Evolutionary conservation across 345 rosid genomes (phyloP), one percentile per base, ranked within the genome.

Genomic region (Euphorbia peplus): DNA sequence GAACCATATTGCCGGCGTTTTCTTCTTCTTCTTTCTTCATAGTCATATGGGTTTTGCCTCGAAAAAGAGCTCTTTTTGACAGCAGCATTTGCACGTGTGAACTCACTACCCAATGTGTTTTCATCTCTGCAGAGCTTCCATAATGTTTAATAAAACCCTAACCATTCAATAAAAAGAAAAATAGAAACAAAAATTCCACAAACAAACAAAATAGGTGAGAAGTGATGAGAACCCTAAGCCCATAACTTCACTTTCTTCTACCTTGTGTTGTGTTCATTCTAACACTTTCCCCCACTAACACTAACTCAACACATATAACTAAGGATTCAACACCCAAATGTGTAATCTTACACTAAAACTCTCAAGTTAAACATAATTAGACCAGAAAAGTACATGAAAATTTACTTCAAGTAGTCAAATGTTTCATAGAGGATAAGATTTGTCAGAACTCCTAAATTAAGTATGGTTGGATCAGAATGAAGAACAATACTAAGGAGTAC

Each of bases 11-110:
- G 37, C 6, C 4, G 37, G 37, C 6, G 52, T 50, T 50, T n/a
- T 51, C 1, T 22, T 50, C 3, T 25, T 60, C 37, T 32, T 3
- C 4, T 6, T 10, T 52, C 39, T 51, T 22, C 56, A 57, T 48
- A 73, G 54, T 60, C n/a, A n/a, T n/a, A n/a, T n/a, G n/a, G n/a
- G n/a, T 81, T 60, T 56, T 80, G 78, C 90, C 91, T 86, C 83
- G 89, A 76, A 82, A 88, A 88, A 66, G 84, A 86, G 79, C 81
- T 83, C 75, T 80, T 77, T 72, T 73, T 56, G 76, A 78, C 80
- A 57, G 80, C 69, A 78, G 72, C 60, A 44, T 11, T 42, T 44
- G 85, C 93, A 84, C 88, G 83, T 86, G 90, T 81, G 12, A 6
- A 82, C 78, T 65, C 82, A 82, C 81, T 73, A 71, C 73, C 81